These are phyloP conservation scores for Leccinum pseudoinsigne DNA, from an alignment of 1,284 basidiomycete genomes.

Conservation along the genomic window DNA sequence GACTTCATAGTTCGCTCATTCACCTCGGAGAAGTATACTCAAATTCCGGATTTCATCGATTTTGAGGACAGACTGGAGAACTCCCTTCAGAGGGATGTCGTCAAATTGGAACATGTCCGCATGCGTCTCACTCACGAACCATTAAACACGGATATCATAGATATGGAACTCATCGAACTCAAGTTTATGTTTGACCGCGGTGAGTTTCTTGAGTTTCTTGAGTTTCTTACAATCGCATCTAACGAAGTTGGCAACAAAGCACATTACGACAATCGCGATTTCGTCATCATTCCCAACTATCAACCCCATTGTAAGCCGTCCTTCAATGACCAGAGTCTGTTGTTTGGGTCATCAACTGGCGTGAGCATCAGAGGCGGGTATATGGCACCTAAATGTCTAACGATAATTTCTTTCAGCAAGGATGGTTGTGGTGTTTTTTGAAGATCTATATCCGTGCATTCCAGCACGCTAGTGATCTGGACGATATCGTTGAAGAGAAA, in stretches of 20 bases:
- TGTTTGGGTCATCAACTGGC: slow-evolving; percentile 61
- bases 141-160: slow-evolving; percentile 64
- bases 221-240: slow-evolving; percentile 11
- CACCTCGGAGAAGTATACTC: slow-evolving; percentile 74
- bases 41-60: slow-evolving; percentile 80
- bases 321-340: slow-evolving; percentile 64
- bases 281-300: slow-evolving; percentile 73
- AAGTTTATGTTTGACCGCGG: slow-evolving; percentile 82
- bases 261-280: slow-evolving; percentile 84
- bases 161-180: slow-evolving; percentile 79
- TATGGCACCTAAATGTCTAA: neutral
- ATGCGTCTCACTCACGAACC: slow-evolving; percentile 79
- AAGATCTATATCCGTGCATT: slow-evolving; percentile 75
- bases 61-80: slow-evolving; percentile 79
- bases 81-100: slow-evolving; percentile 76
- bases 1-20: slow-evolving; percentile 81
- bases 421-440: slow-evolving; percentile 71
- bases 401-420: slow-evolving; percentile 41
- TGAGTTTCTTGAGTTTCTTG: slow-evolving; percentile 37
- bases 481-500: slow-evolving; percentile 75
- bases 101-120: slow-evolving; percentile 78
- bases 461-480: slow-evolving; percentile 73
- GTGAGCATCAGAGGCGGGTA: slow-evolving; percentile 40
- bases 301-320: slow-evolving; percentile 55
- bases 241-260: slow-evolving; percentile 37